Conservation (phyloP, 257 asterid genomes). For the Buddleja alternifolia region DNA sequence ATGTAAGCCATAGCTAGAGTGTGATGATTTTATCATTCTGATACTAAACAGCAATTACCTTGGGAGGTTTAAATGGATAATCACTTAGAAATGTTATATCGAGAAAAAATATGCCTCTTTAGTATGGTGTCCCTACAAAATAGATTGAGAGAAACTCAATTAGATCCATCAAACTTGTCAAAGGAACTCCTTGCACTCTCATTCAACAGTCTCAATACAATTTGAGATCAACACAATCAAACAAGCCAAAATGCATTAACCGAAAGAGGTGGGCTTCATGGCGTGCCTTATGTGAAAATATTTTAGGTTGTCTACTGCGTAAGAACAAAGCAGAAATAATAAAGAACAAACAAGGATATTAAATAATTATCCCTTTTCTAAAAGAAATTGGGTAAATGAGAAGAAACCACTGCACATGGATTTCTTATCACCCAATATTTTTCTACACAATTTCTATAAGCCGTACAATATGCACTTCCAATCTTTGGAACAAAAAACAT, state of each 20-base stretch:
- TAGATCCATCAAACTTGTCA: constrained; percentile 19
- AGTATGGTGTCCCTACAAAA: constrained; percentile 89
- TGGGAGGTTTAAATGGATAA: constrained; percentile 90
- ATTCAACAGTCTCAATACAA: neutral
- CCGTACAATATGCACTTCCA: too few relatives aligned
- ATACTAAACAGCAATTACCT: too few relatives aligned
- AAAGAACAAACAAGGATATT: neutral
- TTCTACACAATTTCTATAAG: too few relatives aligned
- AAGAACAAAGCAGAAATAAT: neutral
- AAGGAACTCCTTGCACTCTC: constrained; percentile 1
- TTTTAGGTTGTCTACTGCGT: neutral
- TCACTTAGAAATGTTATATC: constrained; percentile 85
- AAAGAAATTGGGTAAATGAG: neutral
- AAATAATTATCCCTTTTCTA: neutral
- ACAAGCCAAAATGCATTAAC: neutral
- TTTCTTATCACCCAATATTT: too few relatives aligned
- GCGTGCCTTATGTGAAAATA: neutral
- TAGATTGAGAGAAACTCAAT: constrained; percentile 12
- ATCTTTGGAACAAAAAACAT: neutral
- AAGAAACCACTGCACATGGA: neutral
- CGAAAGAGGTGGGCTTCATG: neutral
- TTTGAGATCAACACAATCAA: neutral
- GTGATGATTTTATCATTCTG: too few relatives aligned
- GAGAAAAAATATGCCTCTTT: constrained; percentile 83
- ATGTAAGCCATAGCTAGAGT: constrained; percentile 4